Conservation (phyloP, 345 rosid species). For the Raphanus raphanistrum region DNA sequence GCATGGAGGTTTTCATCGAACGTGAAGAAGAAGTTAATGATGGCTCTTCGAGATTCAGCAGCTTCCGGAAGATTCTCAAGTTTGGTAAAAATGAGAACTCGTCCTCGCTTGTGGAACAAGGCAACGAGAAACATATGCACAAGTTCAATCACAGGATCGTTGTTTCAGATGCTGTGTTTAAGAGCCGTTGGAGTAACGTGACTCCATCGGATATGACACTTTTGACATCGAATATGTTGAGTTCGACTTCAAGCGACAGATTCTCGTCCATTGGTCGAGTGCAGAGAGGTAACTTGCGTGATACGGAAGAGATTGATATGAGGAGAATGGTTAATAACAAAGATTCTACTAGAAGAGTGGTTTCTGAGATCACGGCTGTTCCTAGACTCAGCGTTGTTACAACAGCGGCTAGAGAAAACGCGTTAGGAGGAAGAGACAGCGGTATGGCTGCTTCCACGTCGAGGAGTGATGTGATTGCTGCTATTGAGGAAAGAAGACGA, state of each 20-base stretch:
- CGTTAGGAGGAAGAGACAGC: background rate
- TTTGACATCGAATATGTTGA: conserved; percentile 70
- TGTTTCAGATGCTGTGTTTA: conserved; percentile 58
- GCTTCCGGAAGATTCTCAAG: conserved; percentile 59
- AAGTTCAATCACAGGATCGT: conserved; percentile 71
- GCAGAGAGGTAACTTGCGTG: conserved; percentile 16
- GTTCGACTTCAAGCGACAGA: conserved; percentile 51
- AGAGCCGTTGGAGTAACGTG: conserved; percentile 85
- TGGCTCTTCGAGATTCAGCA: conserved; percentile 45
- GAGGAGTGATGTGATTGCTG: background rate
- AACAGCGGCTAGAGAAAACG: conserved; percentile 34
- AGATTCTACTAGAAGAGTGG: conserved; percentile 49
- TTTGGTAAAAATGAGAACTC: conserved; percentile 30
- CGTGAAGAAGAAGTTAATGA: conserved; percentile 53
- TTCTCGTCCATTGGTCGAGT: conserved; percentile 39
- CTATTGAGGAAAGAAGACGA: conserved; percentile 53
- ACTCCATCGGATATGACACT: conserved; percentile 73
- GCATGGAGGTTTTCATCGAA: conserved; percentile 63
- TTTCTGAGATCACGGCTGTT: conserved; percentile 71
- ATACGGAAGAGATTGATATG: conserved; percentile 24
- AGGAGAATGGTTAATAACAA: conserved; percentile 23
- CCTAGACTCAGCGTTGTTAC: conserved; percentile 27
- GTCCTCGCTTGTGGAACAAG: conserved; percentile 29
- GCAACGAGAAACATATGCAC: conserved; percentile 41
- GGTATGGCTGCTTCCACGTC: conserved; percentile 28